phyloP scores from a whole-genome alignment of 2,329 filamentous ascomycete genomes.

The Cryphonectria carpinicola region DNA sequence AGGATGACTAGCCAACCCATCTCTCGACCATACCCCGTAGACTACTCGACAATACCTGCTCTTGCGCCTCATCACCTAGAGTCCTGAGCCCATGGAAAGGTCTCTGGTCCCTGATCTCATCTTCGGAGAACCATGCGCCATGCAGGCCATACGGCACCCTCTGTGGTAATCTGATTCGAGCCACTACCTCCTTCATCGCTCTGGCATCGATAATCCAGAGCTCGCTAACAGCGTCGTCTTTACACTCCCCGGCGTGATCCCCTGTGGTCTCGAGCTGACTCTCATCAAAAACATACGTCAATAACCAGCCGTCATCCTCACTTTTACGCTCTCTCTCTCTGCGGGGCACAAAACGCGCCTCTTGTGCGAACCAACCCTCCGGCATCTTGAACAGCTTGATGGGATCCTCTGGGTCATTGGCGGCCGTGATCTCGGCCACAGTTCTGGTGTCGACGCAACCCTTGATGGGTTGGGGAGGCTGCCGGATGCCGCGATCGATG shows the following conservation, averaged over 20 bases:
- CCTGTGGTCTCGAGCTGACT: constrained; percentile 59
- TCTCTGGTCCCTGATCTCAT: constrained; percentile 55
- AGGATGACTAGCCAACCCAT: constrained; percentile 14
- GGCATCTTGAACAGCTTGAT: constrained; percentile 68
- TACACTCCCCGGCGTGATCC: constrained; percentile 51
- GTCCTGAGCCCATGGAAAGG: constrained; percentile 28
- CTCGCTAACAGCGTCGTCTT: constrained; percentile 55
- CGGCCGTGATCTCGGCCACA: constrained; percentile 55
- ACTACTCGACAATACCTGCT: constrained; percentile 7
- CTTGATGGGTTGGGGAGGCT: constrained; percentile 52
- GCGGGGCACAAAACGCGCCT: constrained; percentile 66
- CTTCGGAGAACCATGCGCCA: constrained; percentile 62
- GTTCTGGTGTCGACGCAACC: constrained; percentile 65
- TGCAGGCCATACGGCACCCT: constrained; percentile 73
- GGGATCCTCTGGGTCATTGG: constrained; percentile 51
- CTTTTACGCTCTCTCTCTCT: constrained; percentile 32
- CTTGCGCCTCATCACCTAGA: neutral
- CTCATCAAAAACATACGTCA: constrained; percentile 74
- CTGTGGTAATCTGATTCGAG: constrained; percentile 63
- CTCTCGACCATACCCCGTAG: constrained; percentile 19
- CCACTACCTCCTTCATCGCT: constrained; percentile 64
- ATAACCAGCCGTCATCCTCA: constrained; percentile 70
- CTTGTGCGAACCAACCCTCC: constrained; percentile 65
- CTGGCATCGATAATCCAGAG: constrained; percentile 71
- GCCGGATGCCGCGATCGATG: constrained; percentile 54